Base-by-base conservation (phyloP, 2,329 filamentous ascomycete species). In the Fusarium scirpi region DNA sequence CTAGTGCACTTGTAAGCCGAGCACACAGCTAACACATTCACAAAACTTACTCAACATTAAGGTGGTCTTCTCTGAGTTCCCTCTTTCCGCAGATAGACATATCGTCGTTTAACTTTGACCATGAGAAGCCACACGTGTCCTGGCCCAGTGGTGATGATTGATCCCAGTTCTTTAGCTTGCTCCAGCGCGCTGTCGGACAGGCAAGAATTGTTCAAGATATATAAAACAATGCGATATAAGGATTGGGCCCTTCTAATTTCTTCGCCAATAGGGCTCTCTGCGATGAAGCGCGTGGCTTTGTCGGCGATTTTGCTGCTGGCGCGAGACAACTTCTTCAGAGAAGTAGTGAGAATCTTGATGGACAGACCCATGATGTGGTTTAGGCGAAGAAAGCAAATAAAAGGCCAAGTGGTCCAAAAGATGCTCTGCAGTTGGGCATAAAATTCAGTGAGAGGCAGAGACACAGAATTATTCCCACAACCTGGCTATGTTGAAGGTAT, bases 161-260 rank as follows among this genome's bases (percentile, higher is more conserved):
- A 16, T 34, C 18, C 32, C 16, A 34, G 9, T 2, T 18, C 16
- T 18, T 18, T 18, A 34, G 32, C 32, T 34, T 38, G 34, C 16
- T n/a, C 9, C 16, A n/a, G 32, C 32, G 32, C 16, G 5, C 9
- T n/a, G 9, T 4, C 16, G 34, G 34, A 10, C 34, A 38, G 34
- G 34, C 16, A 38, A n/a, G 9, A 38, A n/a, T n/a, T 38, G 5
- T n/a, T 4, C 16, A 38, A 9, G 16, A 38, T 38, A 38, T n/a
- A 38, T 11, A 18, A 34, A 11, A 9, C 11, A n/a, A n/a, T 4
- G 9, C 5, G 34, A 38, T 34, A 38, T 38, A 38, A n/a, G 16
- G 1, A 38, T 4, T 6, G 16, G 0, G 34, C 3, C 5, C 34
- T n/a, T n/a, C 34, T 2, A n/a, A 1, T n/a, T 38, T 7, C 34